Evolutionary conservation across 495 filamentous ascomycete species (phyloP).

Genomic region (Hyaloscypha variabilis): DNA sequence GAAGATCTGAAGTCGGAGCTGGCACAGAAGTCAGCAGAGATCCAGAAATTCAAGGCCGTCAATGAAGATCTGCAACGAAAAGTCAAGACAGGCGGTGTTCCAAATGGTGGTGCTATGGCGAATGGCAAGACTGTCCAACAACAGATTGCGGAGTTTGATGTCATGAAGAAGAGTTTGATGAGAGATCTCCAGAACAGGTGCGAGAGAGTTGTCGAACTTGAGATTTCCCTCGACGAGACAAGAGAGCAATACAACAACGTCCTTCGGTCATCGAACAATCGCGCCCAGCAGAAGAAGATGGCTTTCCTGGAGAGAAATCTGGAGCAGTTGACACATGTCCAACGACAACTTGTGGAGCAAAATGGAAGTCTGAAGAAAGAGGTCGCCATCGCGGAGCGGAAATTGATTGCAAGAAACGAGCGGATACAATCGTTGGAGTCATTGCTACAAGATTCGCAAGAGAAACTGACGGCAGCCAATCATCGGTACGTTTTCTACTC

Average conservation of each 20-base stretch:
- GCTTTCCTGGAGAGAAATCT: slow-evolving; percentile 98
- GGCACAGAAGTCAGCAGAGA: slow-evolving; percentile 71
- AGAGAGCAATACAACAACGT: slow-evolving; percentile 99
- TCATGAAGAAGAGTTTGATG: slow-evolving; percentile 99
- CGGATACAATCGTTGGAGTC: slow-evolving; percentile 90
- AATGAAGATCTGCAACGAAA: slow-evolving; percentile 77
- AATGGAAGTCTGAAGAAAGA: slow-evolving; percentile 97
- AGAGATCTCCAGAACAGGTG: slow-evolving; percentile 97
- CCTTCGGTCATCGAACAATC: slow-evolving; percentile 91
- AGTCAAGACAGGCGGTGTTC: slow-evolving; percentile 57
- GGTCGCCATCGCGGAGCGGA: slow-evolving; percentile 96
- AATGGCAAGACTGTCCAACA: slow-evolving; percentile 95
- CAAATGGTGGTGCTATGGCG: slow-evolving; percentile 55
- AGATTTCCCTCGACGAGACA: slow-evolving; percentile 95
- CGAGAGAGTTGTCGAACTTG: slow-evolving; percentile 95
- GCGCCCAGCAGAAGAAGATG: slow-evolving; percentile 99
- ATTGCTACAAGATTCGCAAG: slow-evolving; percentile 93
- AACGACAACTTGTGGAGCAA: slow-evolving; percentile 96
- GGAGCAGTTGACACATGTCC: slow-evolving; percentile 95
- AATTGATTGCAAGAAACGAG: slow-evolving; percentile 94
- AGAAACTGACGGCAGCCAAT: slow-evolving; percentile 94
- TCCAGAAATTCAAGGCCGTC: slow-evolving; percentile 69
- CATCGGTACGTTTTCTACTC: slow-evolving; percentile 70
- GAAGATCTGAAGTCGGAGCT: slow-evolving; percentile 76
- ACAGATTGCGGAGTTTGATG: slow-evolving; percentile 97